Evolutionary conservation across 179 eudicot genomes (phyloP), one percentile per base, ranked within the genome.

Genomic region (Heliamphora pulchella): DNA sequence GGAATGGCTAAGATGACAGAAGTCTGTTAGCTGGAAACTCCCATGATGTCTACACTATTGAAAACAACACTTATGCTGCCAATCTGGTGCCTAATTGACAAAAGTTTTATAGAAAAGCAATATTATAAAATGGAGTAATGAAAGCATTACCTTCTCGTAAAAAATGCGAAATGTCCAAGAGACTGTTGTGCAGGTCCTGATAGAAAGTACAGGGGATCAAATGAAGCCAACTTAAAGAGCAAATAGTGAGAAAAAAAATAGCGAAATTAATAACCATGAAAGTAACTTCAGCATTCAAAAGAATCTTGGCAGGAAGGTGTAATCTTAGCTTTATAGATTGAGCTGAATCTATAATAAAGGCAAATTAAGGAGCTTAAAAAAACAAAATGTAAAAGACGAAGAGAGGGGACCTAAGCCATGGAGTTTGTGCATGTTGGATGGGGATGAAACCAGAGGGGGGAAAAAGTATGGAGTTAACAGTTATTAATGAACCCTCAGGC

Each of bases 161-260:
- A 95, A 93, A 79, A 89, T 90, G 63, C 98, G 97, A 79, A 95
- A 93, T 75, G 99, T 94, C 95, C 97, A 96, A 57, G 99, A 94
- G 59, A 92, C 90, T 17, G 99, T 96, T 61, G 99, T 96, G 83
- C 99, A 96, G 13, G 99, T 96, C 96, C 99, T 96, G 91, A 39
- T 75, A 79, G 55, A 43, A 78, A 61, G 14, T 76, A 20, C 17
- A 2, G 8, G 3, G 43, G 13, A 47, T 22, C 58, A 81, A 76
- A 5, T 31, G 15, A 31, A 61, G 51, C 31, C 59, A 53, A 61
- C 50, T 47, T 67, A 61, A 41, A 65, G 8, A 79, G 17, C 67
- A 2, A 82, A 62, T 58, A 50, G 22, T 17, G 5, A 53, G 9
- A 13, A 58, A 31, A 5, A 78, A n/a, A 68, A 10, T 15, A 15